Percentiles rank a stretch among this genome's conserved stretches.
These are phyloP conservation scores for Aspergillus piperis DNA, from an alignment of 2,329 filamentous ascomycete genomes.

Conservation along the genomic window DNA sequence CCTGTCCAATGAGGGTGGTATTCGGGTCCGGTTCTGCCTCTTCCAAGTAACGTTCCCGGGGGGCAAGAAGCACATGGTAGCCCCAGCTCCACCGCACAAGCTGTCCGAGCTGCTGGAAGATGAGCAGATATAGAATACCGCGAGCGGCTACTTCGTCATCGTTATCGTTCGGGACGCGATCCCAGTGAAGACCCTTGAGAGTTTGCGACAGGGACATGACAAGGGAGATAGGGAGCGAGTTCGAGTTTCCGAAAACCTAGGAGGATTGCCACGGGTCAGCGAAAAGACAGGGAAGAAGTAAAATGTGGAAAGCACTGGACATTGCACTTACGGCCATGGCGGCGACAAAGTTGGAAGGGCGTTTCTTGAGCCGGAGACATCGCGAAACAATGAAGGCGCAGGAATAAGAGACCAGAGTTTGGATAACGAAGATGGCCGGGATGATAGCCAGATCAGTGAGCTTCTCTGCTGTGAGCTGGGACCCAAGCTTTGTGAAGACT, in stretches of 20 bases:
- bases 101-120: constrained; percentile 97
- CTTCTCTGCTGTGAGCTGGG: constrained; percentile 89
- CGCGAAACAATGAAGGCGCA: constrained; percentile 72
- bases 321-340: constrained; percentile 74
- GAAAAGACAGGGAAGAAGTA: neutral
- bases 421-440: constrained; percentile 86
- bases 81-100: constrained; percentile 97
- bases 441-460: constrained; percentile 89
- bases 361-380: constrained; percentile 77
- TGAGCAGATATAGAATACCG: constrained; percentile 91
- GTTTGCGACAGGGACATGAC: constrained; percentile 93
- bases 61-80: constrained; percentile 89
- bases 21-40: constrained; percentile 41
- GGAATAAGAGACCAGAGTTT: constrained; percentile 82
- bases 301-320: too few species aligned
- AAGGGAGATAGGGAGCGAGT: constrained; percentile 94
- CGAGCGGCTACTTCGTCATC: constrained; percentile 92
- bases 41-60: constrained; percentile 62
- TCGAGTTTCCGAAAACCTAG: constrained; percentile 92
- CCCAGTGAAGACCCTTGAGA: constrained; percentile 89
- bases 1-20: constrained; percentile 39
- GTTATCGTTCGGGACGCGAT: constrained; percentile 85
- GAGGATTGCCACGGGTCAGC: neutral
- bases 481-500: constrained; percentile 97
- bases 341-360: constrained; percentile 89